Evolutionary conservation across 2,329 filamentous ascomycete genomes (phyloP).

Genomic region (Cytospora mali): DNA sequence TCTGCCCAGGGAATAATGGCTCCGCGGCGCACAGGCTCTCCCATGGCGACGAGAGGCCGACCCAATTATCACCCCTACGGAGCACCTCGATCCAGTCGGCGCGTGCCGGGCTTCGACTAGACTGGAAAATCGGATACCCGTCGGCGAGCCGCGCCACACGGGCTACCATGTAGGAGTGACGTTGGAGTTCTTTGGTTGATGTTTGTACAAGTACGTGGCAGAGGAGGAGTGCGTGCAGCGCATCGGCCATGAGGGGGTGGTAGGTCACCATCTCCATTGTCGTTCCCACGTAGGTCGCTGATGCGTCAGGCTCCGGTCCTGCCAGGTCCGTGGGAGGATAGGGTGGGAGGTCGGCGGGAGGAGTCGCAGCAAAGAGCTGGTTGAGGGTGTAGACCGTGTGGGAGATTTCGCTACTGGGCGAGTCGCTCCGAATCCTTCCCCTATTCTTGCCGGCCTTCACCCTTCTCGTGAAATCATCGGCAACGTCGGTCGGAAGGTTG

Average conservation of each 20-base stretch:
- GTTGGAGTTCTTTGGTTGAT: conserved; percentile 73
- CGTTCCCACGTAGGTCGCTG: conserved; percentile 39
- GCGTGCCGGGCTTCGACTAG: conserved; percentile 69
- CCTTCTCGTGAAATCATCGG: conserved; percentile 58
- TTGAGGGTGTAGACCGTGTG: conserved; percentile 53
- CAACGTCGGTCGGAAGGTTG: conserved; percentile 62
- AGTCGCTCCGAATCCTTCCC: conserved; percentile 35
- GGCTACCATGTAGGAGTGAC: conserved; percentile 81
- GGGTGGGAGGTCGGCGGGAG: conserved; percentile 66
- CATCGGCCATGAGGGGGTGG: conserved; percentile 78
- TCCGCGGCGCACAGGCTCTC: conserved; percentile 68
- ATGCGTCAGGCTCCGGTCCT: conserved; percentile 34
- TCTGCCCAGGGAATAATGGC: conserved; percentile 42
- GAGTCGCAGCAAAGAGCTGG: conserved; percentile 70
- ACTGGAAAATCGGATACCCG: conserved; percentile 79
- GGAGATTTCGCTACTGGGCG: conserved; percentile 31
- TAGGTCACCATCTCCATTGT: conserved; percentile 70
- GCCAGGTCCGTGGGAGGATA: conserved; percentile 57
- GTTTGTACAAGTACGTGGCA: conserved; percentile 81
- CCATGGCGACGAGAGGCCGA: conserved; percentile 67
- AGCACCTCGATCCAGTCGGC: conserved; percentile 81
- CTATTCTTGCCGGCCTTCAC: conserved; percentile 59
- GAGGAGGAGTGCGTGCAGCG: conserved; percentile 75
- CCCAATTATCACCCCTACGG: conserved; percentile 68
- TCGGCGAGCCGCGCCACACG: conserved; percentile 73